These are phyloP conservation scores for Petasospora fabianii DNA, from an alignment of 1,139 yeast species.

Conservation along the genomic window DNA sequence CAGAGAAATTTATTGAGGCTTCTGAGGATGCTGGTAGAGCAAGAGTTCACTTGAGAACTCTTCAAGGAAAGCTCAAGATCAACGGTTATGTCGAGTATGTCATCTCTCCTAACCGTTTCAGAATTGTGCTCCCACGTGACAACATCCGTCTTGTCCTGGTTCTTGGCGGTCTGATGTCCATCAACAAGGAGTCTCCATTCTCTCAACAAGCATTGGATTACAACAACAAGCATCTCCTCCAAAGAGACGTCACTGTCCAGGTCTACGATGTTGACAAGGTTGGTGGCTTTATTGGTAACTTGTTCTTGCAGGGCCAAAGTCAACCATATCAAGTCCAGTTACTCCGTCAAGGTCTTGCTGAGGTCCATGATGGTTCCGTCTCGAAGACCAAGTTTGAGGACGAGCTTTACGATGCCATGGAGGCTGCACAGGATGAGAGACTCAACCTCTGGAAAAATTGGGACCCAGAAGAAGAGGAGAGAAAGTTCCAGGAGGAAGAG, in stretches of 20 bases:
- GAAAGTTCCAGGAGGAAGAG: slow-evolving; percentile 29
- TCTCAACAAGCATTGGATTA: slow-evolving; percentile 54
- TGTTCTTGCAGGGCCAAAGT: slow-evolving; percentile 50
- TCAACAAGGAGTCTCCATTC: slow-evolving; percentile 37
- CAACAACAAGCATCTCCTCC: slow-evolving; percentile 55
- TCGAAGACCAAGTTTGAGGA: slow-evolving; percentile 51
- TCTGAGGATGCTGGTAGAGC: slow-evolving; percentile 73
- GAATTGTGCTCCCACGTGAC: slow-evolving; percentile 67
- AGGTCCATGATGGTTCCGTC: slow-evolving; percentile 64
- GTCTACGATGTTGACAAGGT: slow-evolving; percentile 69
- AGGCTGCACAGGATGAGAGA: slow-evolving; percentile 49
- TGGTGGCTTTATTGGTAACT: slow-evolving; percentile 78
- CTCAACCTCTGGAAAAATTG: slow-evolving; percentile 68
- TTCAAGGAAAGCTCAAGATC: slow-evolving; percentile 62
- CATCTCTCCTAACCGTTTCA: slow-evolving; percentile 62
- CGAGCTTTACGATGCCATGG: slow-evolving; percentile 60
- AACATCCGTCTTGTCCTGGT: slow-evolving; percentile 67
- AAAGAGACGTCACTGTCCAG: slow-evolving; percentile 69
- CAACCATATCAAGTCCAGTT: slow-evolving; percentile 62
- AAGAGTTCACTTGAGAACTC: slow-evolving; percentile 66
- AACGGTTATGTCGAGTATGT: slow-evolving; percentile 72
- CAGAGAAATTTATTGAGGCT: slow-evolving; percentile 71
- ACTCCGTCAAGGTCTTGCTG: slow-evolving; percentile 61
- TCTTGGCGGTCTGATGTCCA: slow-evolving; percentile 66
- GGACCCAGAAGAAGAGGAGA: slow-evolving; percentile 39